Base-by-base conservation (phyloP, 306 rosid species). In the Cucumis hystrix region DNA sequence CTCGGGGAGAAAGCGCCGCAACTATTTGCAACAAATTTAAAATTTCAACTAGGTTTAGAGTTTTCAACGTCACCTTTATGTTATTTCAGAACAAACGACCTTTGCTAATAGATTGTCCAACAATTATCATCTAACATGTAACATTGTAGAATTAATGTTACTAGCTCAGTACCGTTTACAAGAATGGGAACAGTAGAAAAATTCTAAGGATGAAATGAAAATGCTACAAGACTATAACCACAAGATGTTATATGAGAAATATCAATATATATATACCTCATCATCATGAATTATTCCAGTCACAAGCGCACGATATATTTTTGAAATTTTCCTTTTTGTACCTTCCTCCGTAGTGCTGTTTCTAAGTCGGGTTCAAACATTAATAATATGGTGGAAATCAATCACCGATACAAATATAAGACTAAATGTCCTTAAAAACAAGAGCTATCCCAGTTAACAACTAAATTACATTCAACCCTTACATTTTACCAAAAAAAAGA, bases 261-360 rank as follows among this genome's bases (percentile, higher is more conserved):
- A 13, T 4, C 25, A 39, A 12, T 33, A 30, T 30, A 28, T 30
- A 28, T 16, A 79, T 89, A 90, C 97, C 97, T 86, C 81, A 64
- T 95, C 97, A 77, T 85, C 82, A 78, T 81, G 82, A 78, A 95
- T 45, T 83, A 90, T 82, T 76, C 96, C 96, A 78, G 88, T 87
- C 35, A 80, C 93, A 69, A 88, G 92, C 52, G 96, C 98, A 51
- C 96, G 88, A 74, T 92, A 95, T 70, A 92, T 77, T 86, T 92
- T 95, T 39, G 86, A 83, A 63, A 95, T 88, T 83, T 91, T 94
- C 84, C 97, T 88, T 45, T 30, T 51, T 70, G 82, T 65, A 70
- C 77, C 17, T 17, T 11, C 81, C 84, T 88, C 89, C 79, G 54
- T 81, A 79, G 78, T 78, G 80, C 81, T 75, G 73, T 88, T 87